A percentile compares a stretch with the other conserved stretches of the same genome.
Evolutionary conservation across 805 yeast species (phyloP).

Genomic region (Brettanomyces naardenensis): DNA sequence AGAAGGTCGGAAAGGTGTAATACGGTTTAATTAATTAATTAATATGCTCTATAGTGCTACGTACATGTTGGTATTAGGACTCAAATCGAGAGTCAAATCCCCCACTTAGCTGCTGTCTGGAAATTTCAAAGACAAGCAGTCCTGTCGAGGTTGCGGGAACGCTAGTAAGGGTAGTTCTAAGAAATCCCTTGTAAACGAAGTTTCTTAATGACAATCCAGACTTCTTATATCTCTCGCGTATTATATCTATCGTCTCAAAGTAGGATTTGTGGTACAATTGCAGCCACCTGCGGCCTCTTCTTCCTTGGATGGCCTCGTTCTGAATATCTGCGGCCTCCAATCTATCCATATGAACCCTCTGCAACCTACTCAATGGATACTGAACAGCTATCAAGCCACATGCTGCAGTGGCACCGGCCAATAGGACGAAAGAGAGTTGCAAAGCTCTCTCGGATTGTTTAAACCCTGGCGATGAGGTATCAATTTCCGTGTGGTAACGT

Average conservation of each 20-base stretch:
- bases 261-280: slow-evolving; percentile 61
- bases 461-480: slow-evolving; percentile 23
- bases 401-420: slow-evolving; percentile 89
- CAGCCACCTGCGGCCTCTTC: slow-evolving; percentile 26
- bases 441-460: slow-evolving; percentile 34
- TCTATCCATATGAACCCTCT: slow-evolving; percentile 76
- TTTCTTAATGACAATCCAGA: too few species aligned
- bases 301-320: slow-evolving; percentile 46
- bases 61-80: neutral
- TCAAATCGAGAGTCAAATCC: neutral
- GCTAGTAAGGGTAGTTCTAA: slow-evolving; percentile 59
- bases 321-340: too few species aligned
- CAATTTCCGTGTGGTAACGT: too few species aligned
- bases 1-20: slow-evolving; percentile 20
- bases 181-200: slow-evolving; percentile 75
- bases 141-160: slow-evolving; percentile 90
- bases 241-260: too few species aligned
- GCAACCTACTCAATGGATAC: slow-evolving; percentile 75
- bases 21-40: neutral
- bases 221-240: too few species aligned
- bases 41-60: neutral
- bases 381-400: slow-evolving; percentile 68
- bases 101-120: slow-evolving; percentile 35
- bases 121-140: slow-evolving; percentile 72
- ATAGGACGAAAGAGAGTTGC: slow-evolving; percentile 58